Evolutionary conservation across 352 stramenopile genomes (phyloP).

Genomic region (Phytophthora citrophthora): DNA sequence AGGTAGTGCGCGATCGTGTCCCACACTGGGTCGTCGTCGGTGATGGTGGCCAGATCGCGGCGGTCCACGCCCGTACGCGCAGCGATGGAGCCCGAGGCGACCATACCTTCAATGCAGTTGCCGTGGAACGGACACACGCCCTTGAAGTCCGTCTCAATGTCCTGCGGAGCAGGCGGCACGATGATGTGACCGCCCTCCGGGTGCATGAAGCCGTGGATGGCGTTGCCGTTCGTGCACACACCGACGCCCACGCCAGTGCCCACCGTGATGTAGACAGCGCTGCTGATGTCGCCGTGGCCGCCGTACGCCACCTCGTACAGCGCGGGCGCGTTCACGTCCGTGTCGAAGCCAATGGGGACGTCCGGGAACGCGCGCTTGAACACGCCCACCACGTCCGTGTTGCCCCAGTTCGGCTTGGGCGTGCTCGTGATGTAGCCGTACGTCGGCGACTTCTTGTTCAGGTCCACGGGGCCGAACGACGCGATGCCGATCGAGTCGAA

Average conservation of each 20-base stretch:
- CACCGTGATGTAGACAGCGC: constrained; percentile 95
- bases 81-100: constrained; percentile 90
- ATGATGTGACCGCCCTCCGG: constrained; percentile 91
- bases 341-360: constrained; percentile 93
- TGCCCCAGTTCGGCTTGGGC: constrained; percentile 94
- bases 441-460: constrained; percentile 75
- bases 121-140: constrained; percentile 92
- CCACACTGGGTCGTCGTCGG: constrained; percentile 92
- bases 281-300: constrained; percentile 78
- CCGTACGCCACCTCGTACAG: constrained; percentile 92
- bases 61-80: constrained; percentile 84
- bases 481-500: constrained; percentile 93
- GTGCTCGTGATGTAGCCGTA: constrained; percentile 96
- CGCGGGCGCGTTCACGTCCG: constrained; percentile 97
- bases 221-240: constrained; percentile 90
- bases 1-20: constrained; percentile 95
- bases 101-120: constrained; percentile 93
- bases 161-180: constrained; percentile 71
- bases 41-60: constrained; percentile 70
- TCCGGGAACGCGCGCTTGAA: constrained; percentile 79
- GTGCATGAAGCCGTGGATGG: constrained; percentile 96
- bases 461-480: constrained; percentile 94
- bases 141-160: constrained; percentile 79
- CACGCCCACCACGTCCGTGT: constrained; percentile 79
- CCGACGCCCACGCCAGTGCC: constrained; percentile 97